Evolutionary conservation across 805 yeast species (phyloP).

Genomic region (Saccharomycopsis malanga): DNA sequence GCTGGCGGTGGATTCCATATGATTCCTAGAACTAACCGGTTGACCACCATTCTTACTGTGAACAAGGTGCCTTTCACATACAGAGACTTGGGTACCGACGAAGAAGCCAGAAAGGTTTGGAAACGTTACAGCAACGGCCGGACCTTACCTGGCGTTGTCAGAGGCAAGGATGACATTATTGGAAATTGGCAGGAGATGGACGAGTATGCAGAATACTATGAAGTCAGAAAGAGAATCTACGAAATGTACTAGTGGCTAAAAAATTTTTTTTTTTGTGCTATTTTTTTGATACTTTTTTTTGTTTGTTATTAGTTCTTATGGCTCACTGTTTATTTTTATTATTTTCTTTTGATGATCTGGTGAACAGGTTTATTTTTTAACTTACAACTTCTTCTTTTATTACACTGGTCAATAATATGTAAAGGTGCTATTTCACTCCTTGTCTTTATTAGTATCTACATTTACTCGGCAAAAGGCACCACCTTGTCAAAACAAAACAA

Average conservation of each 20-base stretch:
- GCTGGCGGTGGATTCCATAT: constrained; percentile 83
- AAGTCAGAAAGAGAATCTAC: constrained; percentile 53
- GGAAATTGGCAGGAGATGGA: constrained; percentile 85
- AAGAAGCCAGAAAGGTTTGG: constrained; percentile 81
- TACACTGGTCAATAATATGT: no score
- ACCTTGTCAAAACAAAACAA: no score
- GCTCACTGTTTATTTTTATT: no score
- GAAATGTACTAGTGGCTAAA: constrained; percentile 58
- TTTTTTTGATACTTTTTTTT: no score
- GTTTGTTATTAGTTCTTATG: no score
- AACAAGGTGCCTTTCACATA: constrained; percentile 59
- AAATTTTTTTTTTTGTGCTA: no score
- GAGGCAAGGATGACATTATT: constrained; percentile 73
- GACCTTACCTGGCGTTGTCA: constrained; percentile 75
- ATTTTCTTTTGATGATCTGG: no score
- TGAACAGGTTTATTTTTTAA: no score
- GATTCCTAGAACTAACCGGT: constrained; percentile 66
- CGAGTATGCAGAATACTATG: constrained; percentile 77
- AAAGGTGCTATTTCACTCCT: no score
- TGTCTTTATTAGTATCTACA: no score
- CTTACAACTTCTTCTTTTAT: no score
- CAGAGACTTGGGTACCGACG: constrained; percentile 83
- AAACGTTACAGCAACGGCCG: constrained; percentile 65
- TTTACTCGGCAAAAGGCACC: no score
- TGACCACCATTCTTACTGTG: constrained; percentile 68